Evolutionary conservation across 768 basidiomycete species (phyloP), one percentile per base, ranked within the genome.

Genomic region (Mycena galopus): DNA sequence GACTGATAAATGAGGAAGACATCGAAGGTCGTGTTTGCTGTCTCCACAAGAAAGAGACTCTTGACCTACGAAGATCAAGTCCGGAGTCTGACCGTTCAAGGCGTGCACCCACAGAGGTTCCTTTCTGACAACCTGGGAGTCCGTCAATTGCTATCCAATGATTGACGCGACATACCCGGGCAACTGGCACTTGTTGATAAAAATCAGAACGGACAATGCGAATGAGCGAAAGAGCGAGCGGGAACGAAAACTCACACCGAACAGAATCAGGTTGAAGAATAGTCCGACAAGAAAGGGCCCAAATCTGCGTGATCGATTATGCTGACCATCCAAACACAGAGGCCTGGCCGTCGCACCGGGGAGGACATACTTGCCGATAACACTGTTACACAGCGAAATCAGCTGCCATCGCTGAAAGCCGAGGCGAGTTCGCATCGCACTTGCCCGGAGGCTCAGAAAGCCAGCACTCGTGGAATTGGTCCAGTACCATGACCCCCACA

Each of bases 211-310:
- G n/a, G 6, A 9, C 4, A 32, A 21, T n/a, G 23, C 8, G n/a
- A 27, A 25, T 25, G 8, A 12, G n/a, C 19, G 35, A 25, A 35
- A 19, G 9, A 27, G 59, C 2, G 29, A 35, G 23, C 5, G 14
- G 32, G 47, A 11, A 29, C n/a, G n/a, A 8, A n/a, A 14, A 33
- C 67, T 16, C 23, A 62, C 67, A 10, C 67, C 67, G 33, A 42
- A 69, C 32, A 69, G 50, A 33, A 69, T 69, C 59, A 62, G 35
- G 33, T 69, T 69, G 67, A 69, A 69, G 33, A 51, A 69, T 1
- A 69, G 27, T 0, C 67, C 67, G 30, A 68, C 29, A 23, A 68
- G 29, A 2, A 55, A 29, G 6, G 53, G 53, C 6, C 29, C 53
- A 19, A 16, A 55, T 2, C 53, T 55, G 21, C 19, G 39, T 39